Percentiles rank a stretch among this genome's conserved stretches.
Conservation (phyloP, 192 early-diverging fungal genomes). For the Geranomyces michiganensis region DNA sequence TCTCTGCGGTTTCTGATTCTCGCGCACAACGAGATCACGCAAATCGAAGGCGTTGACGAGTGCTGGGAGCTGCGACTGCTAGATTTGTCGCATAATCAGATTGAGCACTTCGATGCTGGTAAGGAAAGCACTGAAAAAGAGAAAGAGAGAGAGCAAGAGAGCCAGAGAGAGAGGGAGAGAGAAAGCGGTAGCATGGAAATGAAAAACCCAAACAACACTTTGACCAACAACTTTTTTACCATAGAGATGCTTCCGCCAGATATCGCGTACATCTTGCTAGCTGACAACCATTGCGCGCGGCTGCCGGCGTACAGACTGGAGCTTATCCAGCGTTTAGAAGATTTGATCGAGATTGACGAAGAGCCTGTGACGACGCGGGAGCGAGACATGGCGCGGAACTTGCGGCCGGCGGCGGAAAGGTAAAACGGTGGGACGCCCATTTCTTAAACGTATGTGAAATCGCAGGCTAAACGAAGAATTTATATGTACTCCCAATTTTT, state of each 20-base stretch:
- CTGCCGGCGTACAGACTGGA: constrained; percentile 9
- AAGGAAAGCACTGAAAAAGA: neutral
- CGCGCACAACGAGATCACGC: constrained; percentile 3
- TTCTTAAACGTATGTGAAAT: neutral
- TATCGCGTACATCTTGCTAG: neutral
- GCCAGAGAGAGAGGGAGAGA: neutral
- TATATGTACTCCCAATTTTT: neutral
- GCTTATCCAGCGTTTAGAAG: neutral
- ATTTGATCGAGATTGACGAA: constrained; percentile 8
- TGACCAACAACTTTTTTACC: neutral
- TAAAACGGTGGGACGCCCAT: neutral
- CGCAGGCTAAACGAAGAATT: neutral
- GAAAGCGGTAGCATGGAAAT: too few relatives aligned
- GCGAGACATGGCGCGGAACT: neutral
- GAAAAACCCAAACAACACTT: too few relatives aligned
- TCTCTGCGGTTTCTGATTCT: constrained; percentile 14
- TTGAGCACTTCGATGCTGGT: neutral
- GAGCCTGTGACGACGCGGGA: neutral
- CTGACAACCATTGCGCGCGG: constrained; percentile 13
- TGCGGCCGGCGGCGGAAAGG: neutral
- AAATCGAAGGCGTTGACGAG: neutral
- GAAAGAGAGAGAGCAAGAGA: neutral
- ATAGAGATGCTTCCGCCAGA: neutral
- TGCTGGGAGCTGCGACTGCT: neutral
- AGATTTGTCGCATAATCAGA: constrained; percentile 11